These are phyloP conservation scores for Cutaneotrichosporon daszewskae DNA, from an alignment of 1,284 basidiomycete species.

Conservation along the genomic window DNA sequence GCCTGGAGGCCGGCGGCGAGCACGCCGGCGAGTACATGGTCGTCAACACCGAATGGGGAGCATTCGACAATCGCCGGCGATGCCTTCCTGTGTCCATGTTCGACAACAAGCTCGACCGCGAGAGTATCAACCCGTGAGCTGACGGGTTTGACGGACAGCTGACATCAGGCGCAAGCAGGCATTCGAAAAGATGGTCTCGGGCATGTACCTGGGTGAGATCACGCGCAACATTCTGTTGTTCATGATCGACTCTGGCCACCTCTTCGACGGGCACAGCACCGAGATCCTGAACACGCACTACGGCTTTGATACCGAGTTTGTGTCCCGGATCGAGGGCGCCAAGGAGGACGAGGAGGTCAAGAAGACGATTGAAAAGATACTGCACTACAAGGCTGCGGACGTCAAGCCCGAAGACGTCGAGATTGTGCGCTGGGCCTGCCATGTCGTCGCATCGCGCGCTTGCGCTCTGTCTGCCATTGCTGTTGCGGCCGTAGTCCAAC, in stretches of 20 bases:
- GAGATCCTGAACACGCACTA: slow-evolving; percentile 76
- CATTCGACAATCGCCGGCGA: slow-evolving; percentile 82
- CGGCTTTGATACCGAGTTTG: slow-evolving; percentile 85
- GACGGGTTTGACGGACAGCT: background rate
- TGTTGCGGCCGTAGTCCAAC: slow-evolving; percentile 75
- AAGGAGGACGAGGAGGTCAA: slow-evolving; percentile 43
- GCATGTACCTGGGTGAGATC: slow-evolving; percentile 98
- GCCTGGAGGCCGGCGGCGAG: slow-evolving; percentile 45
- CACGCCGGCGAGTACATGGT: slow-evolving; percentile 71
- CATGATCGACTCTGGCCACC: slow-evolving; percentile 65
- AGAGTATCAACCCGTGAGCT: slow-evolving; percentile 77
- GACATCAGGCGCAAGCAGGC: slow-evolving; percentile 64
- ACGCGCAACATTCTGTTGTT: slow-evolving; percentile 78
- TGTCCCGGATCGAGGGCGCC: slow-evolving; percentile 72
- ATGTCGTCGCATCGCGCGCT: slow-evolving; percentile 73
- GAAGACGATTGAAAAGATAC: slow-evolving; percentile 58
- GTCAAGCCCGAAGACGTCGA: slow-evolving; percentile 54
- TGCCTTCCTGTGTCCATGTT: slow-evolving; percentile 85
- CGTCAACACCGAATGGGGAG: slow-evolving; percentile 97
- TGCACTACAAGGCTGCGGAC: slow-evolving; percentile 55
- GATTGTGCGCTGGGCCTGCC: slow-evolving; percentile 73
- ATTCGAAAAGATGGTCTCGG: slow-evolving; percentile 97
- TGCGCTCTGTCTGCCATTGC: slow-evolving; percentile 78
- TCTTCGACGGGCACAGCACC: slow-evolving; percentile 78
- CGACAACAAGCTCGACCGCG: slow-evolving; percentile 87